Base-by-base conservation (phyloP, 768 basidiomycete species). In the Gelatoporia subvermispora region DNA sequence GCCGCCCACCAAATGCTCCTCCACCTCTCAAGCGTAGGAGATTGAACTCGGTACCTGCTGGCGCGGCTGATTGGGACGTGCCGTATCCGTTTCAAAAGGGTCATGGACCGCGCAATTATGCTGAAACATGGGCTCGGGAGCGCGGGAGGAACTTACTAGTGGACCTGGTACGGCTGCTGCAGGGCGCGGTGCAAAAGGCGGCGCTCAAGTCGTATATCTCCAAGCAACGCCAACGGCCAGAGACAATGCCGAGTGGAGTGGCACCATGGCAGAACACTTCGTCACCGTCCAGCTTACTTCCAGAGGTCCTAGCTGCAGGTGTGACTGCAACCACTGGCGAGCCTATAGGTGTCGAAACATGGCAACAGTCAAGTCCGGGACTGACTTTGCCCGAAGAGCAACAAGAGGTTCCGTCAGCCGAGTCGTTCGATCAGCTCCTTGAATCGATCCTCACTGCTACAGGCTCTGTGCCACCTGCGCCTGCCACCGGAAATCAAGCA, bases 21-120 rank as follows among this genome's bases (percentile, higher is more conserved):
- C 60, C 72, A 8, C 58, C 72, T 5, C 41, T 57, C 17, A 89
- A 87, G 65, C 81, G 78, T 51, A 75, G 86, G 23, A 85, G 77
- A 55, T 68, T 89, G 13, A 72, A 71, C 48, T 67, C 70, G 8
- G 86, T 91, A 13, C 88, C 88, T 28, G 88, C 88, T 18, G 88
- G 88, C 10, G 88, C 88, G 1, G 73, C 64, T 1, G 86, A 89
- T 59, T 91, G 88, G 88, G 86, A 89, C 55, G 77, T 90, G 0
- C 88, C 88, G 0, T 90, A 82, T 62, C 88, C 88, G 5, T 90
- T 90, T 53, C 65, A 63, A 35, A 68, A 73, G 41, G 88, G 85
- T 23, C 83, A 91, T 55, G 88, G 84, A 2, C 85, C 88, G 2
- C 61, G 74, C 16, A 69, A 72, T n/a, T 90, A 90, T 62, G 72